These are phyloP conservation scores for Musa troglodytarum DNA, from an alignment of 176 grass and related monocot species.

Conservation along the genomic window DNA sequence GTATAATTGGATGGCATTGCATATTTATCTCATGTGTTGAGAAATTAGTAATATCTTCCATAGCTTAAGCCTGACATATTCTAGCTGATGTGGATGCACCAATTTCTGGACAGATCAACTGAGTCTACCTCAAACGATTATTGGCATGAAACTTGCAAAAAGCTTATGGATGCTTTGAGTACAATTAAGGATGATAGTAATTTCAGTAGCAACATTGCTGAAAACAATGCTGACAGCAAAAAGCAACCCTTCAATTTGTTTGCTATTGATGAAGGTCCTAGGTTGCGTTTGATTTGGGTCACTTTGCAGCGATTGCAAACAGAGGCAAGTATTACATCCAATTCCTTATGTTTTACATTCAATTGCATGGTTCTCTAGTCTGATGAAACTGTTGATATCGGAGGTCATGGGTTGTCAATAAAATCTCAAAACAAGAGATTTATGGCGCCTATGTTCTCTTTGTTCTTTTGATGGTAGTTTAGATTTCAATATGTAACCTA, in stretches of 20 bases:
- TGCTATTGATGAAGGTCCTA: conserved; percentile 68
- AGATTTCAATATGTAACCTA: not conserved
- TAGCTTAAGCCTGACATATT: not conserved
- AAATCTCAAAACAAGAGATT: not conserved
- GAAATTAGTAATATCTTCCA: not conserved
- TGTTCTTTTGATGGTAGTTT: not conserved
- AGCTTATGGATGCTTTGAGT: conserved; percentile 73
- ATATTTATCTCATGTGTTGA: not conserved
- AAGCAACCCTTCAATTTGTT: conserved; percentile 72
- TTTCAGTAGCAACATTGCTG: conserved; percentile 22
- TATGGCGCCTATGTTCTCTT: not conserved
- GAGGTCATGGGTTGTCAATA: not conserved
- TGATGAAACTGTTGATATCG: not conserved
- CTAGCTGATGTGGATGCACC: conserved; percentile 24
- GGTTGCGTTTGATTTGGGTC: conserved; percentile 57
- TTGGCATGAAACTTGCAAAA: conserved; percentile 50
- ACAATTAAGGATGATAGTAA: conserved; percentile 28
- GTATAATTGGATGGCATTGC: not conserved
- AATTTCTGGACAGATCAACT: conserved; percentile 24
- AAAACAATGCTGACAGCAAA: conserved; percentile 39
- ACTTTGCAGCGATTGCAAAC: conserved; percentile 63
- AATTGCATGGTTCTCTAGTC: not conserved
- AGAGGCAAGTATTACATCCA: conserved; percentile 52
- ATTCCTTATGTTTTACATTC: conserved; percentile 1
- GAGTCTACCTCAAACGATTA: conserved; percentile 26